These are phyloP conservation scores for Epichloe scottii DNA, from an alignment of 2,329 filamentous ascomycete species.

Conservation along the genomic window DNA sequence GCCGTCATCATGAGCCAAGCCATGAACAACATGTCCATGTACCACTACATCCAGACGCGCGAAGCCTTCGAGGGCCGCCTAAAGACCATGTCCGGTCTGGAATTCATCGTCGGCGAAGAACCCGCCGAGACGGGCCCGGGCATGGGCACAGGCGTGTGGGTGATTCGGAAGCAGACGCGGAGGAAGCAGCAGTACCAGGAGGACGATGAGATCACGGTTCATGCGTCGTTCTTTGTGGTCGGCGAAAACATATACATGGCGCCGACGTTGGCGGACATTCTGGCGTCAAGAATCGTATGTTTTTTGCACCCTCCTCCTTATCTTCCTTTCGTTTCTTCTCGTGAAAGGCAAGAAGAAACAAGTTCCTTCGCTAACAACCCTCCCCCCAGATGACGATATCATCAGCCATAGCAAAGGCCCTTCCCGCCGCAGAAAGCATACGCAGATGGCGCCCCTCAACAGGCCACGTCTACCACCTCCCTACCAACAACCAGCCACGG, in stretches of 20 bases:
- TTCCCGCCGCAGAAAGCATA: constrained; percentile 36
- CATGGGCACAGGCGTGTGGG: constrained; percentile 57
- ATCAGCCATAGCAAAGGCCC: constrained; percentile 38
- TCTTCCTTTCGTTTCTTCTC: neutral
- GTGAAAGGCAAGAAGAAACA: neutral
- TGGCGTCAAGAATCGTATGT: constrained; percentile 44
- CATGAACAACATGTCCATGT: constrained; percentile 46
- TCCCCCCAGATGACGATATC: constrained; percentile 35
- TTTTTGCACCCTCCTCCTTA: no score
- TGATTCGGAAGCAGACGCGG: constrained; percentile 55
- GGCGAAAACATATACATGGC: constrained; percentile 58
- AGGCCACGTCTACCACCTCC: constrained; percentile 38
- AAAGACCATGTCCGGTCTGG: constrained; percentile 51
- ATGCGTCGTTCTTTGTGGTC: constrained; percentile 50
- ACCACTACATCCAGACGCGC: constrained; percentile 43
- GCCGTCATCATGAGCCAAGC: constrained; percentile 50
- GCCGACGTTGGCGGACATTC: constrained; percentile 45
- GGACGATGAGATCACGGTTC: constrained; percentile 47
- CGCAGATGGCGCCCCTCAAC: constrained; percentile 42
- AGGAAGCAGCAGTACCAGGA: constrained; percentile 40
- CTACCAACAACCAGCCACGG: constrained; percentile 15
- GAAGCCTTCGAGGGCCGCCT: constrained; percentile 51
- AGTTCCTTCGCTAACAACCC: neutral
- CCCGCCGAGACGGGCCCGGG: constrained; percentile 50
- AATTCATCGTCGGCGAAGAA: constrained; percentile 54